A percentile compares a stretch with the other conserved stretches of the same genome.
phyloP scores from a whole-genome alignment of 2,329 filamentous ascomycete genomes.

The Exutisphaerella laricina region DNA sequence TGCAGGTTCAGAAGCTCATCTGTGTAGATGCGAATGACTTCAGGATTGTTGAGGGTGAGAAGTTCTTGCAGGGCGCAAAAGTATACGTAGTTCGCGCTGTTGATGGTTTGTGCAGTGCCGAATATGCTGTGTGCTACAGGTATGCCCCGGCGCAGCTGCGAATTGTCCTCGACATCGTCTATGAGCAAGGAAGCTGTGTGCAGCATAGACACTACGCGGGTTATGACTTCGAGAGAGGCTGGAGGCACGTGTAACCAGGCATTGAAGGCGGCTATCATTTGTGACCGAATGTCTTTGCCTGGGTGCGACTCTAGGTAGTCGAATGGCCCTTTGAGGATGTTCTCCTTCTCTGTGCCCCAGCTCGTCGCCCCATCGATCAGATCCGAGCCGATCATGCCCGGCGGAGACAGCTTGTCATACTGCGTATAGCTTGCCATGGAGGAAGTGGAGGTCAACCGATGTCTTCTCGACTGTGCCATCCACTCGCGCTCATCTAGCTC shows the following conservation, averaged over 20 bases:
- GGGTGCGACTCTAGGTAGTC: slow-evolving; percentile 74
- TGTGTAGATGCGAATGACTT: slow-evolving; percentile 64
- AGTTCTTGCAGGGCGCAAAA: slow-evolving; percentile 73
- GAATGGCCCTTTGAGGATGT: slow-evolving; percentile 69
- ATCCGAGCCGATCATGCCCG: slow-evolving; percentile 23
- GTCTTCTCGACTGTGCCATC: slow-evolving; percentile 22
- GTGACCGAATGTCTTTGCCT: slow-evolving; percentile 77
- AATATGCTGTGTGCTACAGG: slow-evolving; percentile 83
- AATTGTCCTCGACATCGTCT: slow-evolving; percentile 83
- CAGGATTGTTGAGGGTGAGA: slow-evolving; percentile 62
- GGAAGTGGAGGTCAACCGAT: slow-evolving; percentile 23
- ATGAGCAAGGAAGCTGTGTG: slow-evolving; percentile 79
- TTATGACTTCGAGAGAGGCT: slow-evolving; percentile 66
- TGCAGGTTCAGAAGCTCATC: slow-evolving; percentile 82
- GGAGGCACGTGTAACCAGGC: slow-evolving; percentile 69
- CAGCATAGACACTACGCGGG: slow-evolving; percentile 74
- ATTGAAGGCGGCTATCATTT: slow-evolving; percentile 77
- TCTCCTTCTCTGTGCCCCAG: slow-evolving; percentile 72
- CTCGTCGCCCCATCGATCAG: slow-evolving; percentile 42
- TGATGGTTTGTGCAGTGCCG: slow-evolving; percentile 81
- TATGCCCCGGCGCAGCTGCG: slow-evolving; percentile 67
- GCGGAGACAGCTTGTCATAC: slow-evolving; percentile 15
- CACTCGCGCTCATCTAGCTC: slow-evolving; percentile 28
- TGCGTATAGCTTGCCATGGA: slow-evolving; percentile 12
- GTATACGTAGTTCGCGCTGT: slow-evolving; percentile 85